Conservation (phyloP, 2,329 filamentous ascomycete species). For the Sporothrix dimorphospora region DNA sequence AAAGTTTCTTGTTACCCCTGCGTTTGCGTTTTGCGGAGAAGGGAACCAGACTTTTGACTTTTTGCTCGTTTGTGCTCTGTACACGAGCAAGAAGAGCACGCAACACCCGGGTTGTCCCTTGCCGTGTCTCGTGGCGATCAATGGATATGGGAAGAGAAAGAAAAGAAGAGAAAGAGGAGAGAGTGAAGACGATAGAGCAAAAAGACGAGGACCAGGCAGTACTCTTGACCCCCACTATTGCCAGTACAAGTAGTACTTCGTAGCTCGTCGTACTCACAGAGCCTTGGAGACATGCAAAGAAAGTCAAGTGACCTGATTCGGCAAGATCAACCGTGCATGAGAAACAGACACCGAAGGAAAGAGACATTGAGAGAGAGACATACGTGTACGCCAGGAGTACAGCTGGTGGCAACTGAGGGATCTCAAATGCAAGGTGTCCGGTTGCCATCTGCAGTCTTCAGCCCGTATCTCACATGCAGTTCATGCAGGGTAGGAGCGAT, state of each 20-base stretch:
- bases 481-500: conserved; percentile 1
- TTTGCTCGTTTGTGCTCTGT: not conserved
- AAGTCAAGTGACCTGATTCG: conserved; percentile 6
- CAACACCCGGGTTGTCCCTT: not conserved
- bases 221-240: conserved; percentile 3
- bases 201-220: not conserved
- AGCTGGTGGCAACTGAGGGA: not conserved
- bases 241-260: no score
- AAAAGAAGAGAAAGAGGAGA: not conserved
- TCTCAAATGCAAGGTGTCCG: conserved; percentile 15
- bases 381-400: no score
- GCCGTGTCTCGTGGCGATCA: conserved; percentile 4
- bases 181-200: no score
- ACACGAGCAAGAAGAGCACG: not conserved
- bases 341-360: not conserved
- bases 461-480: conserved; percentile 13
- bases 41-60: not conserved
- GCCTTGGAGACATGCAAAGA: not conserved
- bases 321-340: conserved; percentile 15
- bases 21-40: not conserved
- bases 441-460: not conserved
- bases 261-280: not conserved
- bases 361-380: not conserved
- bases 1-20: conserved; percentile 8
- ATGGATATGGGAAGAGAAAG: not conserved